These are phyloP conservation scores for Geosmithia putterillii DNA, from an alignment of 2,329 filamentous ascomycete genomes.

Conservation along the genomic window DNA sequence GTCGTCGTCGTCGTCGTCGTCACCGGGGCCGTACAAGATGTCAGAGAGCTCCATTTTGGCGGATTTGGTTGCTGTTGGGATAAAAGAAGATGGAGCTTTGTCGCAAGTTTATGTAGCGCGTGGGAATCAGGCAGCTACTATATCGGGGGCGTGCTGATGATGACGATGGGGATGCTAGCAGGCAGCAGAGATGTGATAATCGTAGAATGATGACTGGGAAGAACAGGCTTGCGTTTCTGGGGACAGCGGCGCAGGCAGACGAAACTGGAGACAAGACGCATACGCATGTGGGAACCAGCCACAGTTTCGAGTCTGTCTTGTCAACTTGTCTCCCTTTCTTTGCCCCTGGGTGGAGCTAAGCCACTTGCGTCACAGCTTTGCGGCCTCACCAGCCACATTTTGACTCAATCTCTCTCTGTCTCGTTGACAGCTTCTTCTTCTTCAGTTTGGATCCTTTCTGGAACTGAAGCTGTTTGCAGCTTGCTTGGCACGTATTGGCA, in stretches of 20 bases:
- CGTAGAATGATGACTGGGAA: neutral
- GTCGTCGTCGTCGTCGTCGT: neutral
- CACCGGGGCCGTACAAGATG: conserved; percentile 57
- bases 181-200: too few species aligned
- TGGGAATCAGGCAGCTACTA: neutral
- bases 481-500: neutral
- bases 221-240: too few species aligned
- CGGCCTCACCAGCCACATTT: neutral
- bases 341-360: neutral
- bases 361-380: neutral
- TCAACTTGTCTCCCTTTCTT: neutral
- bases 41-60: conserved; percentile 79
- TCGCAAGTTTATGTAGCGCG: neutral
- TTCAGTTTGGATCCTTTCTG: neutral
- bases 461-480: neutral
- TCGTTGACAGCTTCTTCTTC: neutral
- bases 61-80: neutral
- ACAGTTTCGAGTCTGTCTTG: too few species aligned
- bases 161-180: neutral
- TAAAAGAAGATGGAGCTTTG: neutral
- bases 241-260: too few species aligned
- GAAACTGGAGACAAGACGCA: too few species aligned
- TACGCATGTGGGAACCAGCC: too few species aligned
- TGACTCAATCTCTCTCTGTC: neutral
- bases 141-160: neutral